phyloP scores from a whole-genome alignment of 805 yeast species.

The Cyberlindnera americana region DNA sequence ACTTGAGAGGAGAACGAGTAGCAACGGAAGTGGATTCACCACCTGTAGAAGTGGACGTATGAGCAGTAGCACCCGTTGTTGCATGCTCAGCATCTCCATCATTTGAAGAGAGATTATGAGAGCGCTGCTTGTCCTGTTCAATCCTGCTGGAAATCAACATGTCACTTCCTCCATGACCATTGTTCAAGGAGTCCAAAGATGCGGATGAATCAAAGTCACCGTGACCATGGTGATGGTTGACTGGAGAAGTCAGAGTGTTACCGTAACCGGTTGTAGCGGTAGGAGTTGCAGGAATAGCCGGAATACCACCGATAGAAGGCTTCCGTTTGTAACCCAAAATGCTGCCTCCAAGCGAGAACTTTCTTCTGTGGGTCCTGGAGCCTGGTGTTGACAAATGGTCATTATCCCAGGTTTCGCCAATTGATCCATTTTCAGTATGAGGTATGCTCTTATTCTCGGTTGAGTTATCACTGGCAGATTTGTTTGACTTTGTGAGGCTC shows the following conservation, averaged over 20 bases:
- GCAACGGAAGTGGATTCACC: slow-evolving; percentile 20
- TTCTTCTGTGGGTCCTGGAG: slow-evolving; percentile 49
- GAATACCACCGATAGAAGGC: slow-evolving; percentile 26
- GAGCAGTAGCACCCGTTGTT: neutral
- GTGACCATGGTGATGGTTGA: slow-evolving; percentile 29
- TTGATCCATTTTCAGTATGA: slow-evolving; percentile 12
- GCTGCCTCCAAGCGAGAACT: slow-evolving; percentile 60
- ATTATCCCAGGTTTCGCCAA: slow-evolving; percentile 18
- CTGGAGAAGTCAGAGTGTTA: slow-evolving; percentile 29
- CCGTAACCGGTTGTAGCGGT: slow-evolving; percentile 36
- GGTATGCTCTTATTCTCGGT: slow-evolving; percentile 9
- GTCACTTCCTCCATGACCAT: slow-evolving; percentile 39
- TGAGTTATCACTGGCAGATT: slow-evolving; percentile 14
- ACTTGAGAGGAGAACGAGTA: slow-evolving; percentile 63
- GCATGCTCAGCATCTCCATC: slow-evolving; percentile 3
- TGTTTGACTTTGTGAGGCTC: slow-evolving; percentile 15
- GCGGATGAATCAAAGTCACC: slow-evolving; percentile 39
- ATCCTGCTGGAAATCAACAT: slow-evolving; percentile 58
- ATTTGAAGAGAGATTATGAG: slow-evolving; percentile 1
- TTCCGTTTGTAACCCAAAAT: slow-evolving; percentile 50
- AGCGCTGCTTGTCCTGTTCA: slow-evolving; percentile 40
- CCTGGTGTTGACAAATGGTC: slow-evolving; percentile 24
- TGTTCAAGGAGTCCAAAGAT: slow-evolving; percentile 61
- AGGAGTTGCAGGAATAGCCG: slow-evolving; percentile 54
- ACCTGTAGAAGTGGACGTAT: slow-evolving; percentile 1